Conservation (phyloP, 345 rosid genomes). For the Dovyalis caffra region DNA sequence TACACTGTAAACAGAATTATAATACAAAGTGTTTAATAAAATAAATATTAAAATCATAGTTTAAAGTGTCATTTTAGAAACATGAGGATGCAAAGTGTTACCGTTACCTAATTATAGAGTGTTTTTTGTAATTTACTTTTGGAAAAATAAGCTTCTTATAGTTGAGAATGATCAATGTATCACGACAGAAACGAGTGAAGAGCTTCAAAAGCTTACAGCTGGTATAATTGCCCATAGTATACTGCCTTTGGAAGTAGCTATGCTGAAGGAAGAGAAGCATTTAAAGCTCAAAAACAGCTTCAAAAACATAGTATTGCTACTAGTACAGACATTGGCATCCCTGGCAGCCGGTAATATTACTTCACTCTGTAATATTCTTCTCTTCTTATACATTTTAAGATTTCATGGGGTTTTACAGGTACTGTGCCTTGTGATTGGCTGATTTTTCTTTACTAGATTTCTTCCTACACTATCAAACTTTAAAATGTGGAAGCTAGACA, state of each 20-base stretch:
- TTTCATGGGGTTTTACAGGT: neutral
- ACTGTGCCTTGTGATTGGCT: neutral
- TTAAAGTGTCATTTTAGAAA: too few species aligned
- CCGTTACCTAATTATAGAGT: too few species aligned
- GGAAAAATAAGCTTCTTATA: slow-evolving; percentile 35
- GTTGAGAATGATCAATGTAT: slow-evolving; percentile 28
- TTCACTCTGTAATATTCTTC: neutral
- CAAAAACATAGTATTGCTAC: slow-evolving; percentile 42
- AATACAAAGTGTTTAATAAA: too few species aligned
- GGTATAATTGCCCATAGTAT: slow-evolving; percentile 73
- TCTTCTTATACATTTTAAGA: neutral
- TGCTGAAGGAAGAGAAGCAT: slow-evolving; percentile 67
- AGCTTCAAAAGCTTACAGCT: slow-evolving; percentile 62
- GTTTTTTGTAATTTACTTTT: too few species aligned
- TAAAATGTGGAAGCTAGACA: slow-evolving; percentile 68
- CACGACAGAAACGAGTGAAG: slow-evolving; percentile 60
- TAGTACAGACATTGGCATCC: slow-evolving; percentile 48
- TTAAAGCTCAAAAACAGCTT: slow-evolving; percentile 65
- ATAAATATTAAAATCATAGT: too few species aligned
- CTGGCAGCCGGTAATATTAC: slow-evolving; percentile 65
- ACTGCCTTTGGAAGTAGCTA: slow-evolving; percentile 81
- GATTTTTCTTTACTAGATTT: slow-evolving; percentile 36
- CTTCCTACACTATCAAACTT: slow-evolving; percentile 75
- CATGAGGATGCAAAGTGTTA: too few species aligned
- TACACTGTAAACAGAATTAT: too few species aligned